Evolutionary conservation across 2,329 filamentous ascomycete species (phyloP).

Genomic region (Ceratocystis destructans): DNA sequence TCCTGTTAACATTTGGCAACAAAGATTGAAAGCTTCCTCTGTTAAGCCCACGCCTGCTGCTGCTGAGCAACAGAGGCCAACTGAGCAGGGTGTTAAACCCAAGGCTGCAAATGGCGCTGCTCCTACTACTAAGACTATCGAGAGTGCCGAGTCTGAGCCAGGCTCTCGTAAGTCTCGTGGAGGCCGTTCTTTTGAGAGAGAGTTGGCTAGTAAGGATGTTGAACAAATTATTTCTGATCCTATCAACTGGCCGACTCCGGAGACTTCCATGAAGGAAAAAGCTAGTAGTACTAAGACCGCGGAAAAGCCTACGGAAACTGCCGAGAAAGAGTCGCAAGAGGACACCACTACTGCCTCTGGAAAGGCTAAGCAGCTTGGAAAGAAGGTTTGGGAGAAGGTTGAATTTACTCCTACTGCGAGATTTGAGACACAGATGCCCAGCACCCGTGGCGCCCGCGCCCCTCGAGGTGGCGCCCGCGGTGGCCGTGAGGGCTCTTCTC

Average conservation of each 20-base stretch:
- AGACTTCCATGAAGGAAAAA: conserved; percentile 55
- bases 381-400: conserved; percentile 76
- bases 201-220: conserved; percentile 6
- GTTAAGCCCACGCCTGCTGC: conserved; percentile 26
- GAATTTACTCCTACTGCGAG: conserved; percentile 71
- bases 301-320: conserved; percentile 44
- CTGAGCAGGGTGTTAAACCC: conserved; percentile 32
- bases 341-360: conserved; percentile 30
- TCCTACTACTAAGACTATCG: conserved; percentile 21
- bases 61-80: conserved; percentile 31
- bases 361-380: conserved; percentile 41
- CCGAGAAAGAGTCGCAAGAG: conserved; percentile 52
- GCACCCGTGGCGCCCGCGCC: conserved; percentile 36
- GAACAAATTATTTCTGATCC: conserved; percentile 39
- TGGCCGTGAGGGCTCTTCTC: conserved; percentile 24
- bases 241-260: conserved; percentile 78
- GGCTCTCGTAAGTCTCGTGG: conserved; percentile 27
- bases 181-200: conserved; percentile 25
- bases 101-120: conserved; percentile 23
- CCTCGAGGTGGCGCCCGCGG: conserved; percentile 32
- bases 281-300: conserved; percentile 46
- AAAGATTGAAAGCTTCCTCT: conserved; percentile 56
- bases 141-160: conserved; percentile 29
- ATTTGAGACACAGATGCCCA: conserved; percentile 69
- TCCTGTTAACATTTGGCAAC: conserved; percentile 74